Percentiles rank a stretch among this genome's conserved stretches.
Evolutionary conservation across 768 basidiomycete species (phyloP).

Genomic region (Lactarius vividus): DNA sequence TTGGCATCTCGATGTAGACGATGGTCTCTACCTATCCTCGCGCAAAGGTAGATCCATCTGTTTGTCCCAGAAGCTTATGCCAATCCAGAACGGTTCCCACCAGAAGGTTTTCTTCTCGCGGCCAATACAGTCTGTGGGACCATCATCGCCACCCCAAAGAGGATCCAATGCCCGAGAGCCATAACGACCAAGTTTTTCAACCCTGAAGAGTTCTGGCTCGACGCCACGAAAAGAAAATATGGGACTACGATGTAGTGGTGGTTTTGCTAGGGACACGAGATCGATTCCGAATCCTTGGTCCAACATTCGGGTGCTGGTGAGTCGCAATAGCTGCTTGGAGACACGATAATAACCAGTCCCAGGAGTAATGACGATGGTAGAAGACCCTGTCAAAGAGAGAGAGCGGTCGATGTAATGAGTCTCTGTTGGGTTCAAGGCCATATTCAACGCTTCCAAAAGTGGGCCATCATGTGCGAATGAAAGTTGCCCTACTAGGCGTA

Average conservation of each 20-base stretch:
- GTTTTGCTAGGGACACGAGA: constrained; percentile 84
- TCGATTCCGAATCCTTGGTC: constrained; percentile 92
- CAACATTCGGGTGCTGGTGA: constrained; percentile 91
- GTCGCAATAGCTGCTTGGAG: constrained; percentile 80
- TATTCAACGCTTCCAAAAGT: constrained; percentile 91
- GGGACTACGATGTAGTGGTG: constrained; percentile 89
- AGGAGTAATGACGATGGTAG: constrained; percentile 84
- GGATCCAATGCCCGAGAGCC: constrained; percentile 58
- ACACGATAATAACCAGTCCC: constrained; percentile 94
- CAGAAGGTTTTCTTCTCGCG: constrained; percentile 61
- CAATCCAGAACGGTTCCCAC: constrained; percentile 91
- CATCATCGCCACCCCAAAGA: constrained; percentile 70
- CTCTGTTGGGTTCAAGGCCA: constrained; percentile 89
- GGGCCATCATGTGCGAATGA: constrained; percentile 93
- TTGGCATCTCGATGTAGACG: neutral
- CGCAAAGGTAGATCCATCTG: constrained; percentile 85
- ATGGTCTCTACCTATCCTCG: constrained; percentile 56
- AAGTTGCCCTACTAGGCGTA: constrained; percentile 72
- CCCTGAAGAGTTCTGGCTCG: constrained; percentile 46
- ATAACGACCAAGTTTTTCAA: constrained; percentile 47
- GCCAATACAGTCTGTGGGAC: constrained; percentile 34
- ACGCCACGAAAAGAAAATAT: constrained; percentile 84
- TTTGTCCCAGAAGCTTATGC: constrained; percentile 80
- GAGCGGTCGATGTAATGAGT: constrained; percentile 96
- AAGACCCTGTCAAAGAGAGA: constrained; percentile 80